Evolutionary conservation across 2,329 filamentous ascomycete genomes (phyloP).

Genomic region (Dactylellina cionopaga): DNA sequence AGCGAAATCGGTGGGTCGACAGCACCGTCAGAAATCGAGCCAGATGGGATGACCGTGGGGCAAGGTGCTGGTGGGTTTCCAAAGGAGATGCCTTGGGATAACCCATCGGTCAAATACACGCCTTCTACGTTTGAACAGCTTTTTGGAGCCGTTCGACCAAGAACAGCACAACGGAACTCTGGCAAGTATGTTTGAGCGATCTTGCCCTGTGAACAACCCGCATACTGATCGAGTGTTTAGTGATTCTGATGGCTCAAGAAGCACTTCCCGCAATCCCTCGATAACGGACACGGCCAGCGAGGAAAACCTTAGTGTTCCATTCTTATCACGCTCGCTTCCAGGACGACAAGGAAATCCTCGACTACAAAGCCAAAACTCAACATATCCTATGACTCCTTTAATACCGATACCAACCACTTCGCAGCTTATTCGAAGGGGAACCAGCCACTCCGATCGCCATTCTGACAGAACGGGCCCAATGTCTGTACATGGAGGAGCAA

Average conservation of each 20-base stretch:
- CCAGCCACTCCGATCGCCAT: constrained; percentile 30
- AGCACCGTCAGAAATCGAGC: constrained; percentile 34
- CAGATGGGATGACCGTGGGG: constrained; percentile 43
- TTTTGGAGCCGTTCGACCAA: constrained; percentile 21
- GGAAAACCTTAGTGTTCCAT: constrained; percentile 38
- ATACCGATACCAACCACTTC: constrained; percentile 19
- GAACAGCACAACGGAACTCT: constrained; percentile 20
- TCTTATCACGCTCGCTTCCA: constrained; percentile 41
- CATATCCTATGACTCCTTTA: constrained; percentile 15
- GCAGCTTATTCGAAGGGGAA: constrained; percentile 25
- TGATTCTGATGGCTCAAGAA: constrained; percentile 44
- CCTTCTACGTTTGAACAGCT: constrained; percentile 34
- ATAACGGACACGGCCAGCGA: constrained; percentile 49
- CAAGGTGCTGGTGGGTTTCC: constrained; percentile 44
- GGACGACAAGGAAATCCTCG: constrained; percentile 18
- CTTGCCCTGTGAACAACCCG: background rate
- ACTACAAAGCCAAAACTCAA: background rate
- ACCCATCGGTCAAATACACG: constrained; percentile 49
- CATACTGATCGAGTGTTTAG: constrained; percentile 20
- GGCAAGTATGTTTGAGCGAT: constrained; percentile 24
- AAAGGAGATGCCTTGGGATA: constrained; percentile 50
- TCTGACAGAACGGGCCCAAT: constrained; percentile 35
- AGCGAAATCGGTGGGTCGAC: constrained; percentile 47
- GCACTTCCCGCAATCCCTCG: constrained; percentile 46
- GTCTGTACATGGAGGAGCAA: constrained; percentile 25